Evolutionary conservation across 805 yeast genomes (phyloP).

Genomic region (Metschnikowia cubensis): DNA sequence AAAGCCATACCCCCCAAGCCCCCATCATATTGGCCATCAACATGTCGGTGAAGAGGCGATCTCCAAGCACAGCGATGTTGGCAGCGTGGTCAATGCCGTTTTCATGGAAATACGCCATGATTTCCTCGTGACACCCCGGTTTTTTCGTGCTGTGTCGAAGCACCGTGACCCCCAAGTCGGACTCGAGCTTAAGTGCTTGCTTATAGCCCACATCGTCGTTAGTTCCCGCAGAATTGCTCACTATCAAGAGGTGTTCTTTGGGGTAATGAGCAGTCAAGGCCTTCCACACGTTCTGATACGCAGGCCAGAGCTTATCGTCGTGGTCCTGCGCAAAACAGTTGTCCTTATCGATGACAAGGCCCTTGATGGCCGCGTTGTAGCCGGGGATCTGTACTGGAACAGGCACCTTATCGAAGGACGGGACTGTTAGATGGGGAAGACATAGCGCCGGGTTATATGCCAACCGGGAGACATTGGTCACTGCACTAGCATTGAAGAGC

Average conservation of each 20-base stretch:
- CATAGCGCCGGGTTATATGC: constrained; percentile 63
- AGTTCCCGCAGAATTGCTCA: constrained; percentile 92
- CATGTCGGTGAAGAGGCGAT: constrained; percentile 85
- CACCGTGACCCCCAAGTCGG: constrained; percentile 63
- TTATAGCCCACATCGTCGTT: constrained; percentile 57
- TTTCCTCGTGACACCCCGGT: constrained; percentile 75
- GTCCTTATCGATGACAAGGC: constrained; percentile 87
- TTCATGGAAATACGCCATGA: constrained; percentile 52
- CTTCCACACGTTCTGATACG: constrained; percentile 54
- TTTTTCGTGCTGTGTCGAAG: constrained; percentile 71
- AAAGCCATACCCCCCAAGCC: constrained; percentile 76
- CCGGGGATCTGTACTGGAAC: constrained; percentile 45
- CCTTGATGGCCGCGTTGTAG: constrained; percentile 47
- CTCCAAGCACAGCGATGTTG: constrained; percentile 78
- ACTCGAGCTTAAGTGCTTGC: constrained; percentile 63
- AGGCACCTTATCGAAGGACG: constrained; percentile 57
- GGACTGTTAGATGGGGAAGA: constrained; percentile 56
- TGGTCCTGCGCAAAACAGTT: constrained; percentile 90
- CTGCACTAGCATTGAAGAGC: constrained; percentile 68
- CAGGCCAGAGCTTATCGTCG: constrained; percentile 76
- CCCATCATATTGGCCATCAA: constrained; percentile 95
- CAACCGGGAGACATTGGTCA: constrained; percentile 60
- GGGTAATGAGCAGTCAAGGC: constrained; percentile 56
- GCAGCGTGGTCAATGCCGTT: constrained; percentile 52
- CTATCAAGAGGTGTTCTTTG: constrained; percentile 62